A percentile compares a stretch with the other conserved stretches of the same genome.
These are phyloP conservation scores for Gastrolobium bilobum DNA, from an alignment of 306 rosid genomes.

Conservation along the genomic window DNA sequence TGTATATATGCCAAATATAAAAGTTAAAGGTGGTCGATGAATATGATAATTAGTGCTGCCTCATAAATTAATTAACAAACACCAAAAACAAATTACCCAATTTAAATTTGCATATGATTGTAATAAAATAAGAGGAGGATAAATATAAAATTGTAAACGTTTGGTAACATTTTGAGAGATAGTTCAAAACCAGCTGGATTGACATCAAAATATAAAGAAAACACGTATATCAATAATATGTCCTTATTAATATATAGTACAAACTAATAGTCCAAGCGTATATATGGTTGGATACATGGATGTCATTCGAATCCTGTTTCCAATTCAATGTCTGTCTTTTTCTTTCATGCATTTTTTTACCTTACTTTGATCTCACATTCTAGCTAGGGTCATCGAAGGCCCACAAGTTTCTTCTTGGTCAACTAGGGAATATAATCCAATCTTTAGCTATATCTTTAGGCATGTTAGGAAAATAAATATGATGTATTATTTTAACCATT, in stretches of 20 bases:
- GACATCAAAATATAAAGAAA: conserved; percentile 14
- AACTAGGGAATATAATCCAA: conserved; percentile 38
- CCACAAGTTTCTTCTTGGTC: conserved; percentile 43
- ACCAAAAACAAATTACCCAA: not conserved
- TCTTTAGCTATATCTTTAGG: conserved; percentile 30
- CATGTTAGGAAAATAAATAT: conserved; percentile 37
- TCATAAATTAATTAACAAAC: not conserved
- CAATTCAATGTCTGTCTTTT: conserved; percentile 18
- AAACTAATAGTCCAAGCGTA: not conserved
- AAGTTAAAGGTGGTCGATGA: not conserved
- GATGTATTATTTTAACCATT: conserved; percentile 37
- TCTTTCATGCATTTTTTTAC: not conserved
- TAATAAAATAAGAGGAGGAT: not conserved
- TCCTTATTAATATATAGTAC: not conserved
- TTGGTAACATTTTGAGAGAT: not conserved
- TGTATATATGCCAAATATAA: not conserved
- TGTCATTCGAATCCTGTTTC: not conserved
- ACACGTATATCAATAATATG: not conserved
- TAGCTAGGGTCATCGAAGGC: not conserved
- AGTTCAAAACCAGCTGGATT: not conserved
- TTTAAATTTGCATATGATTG: not conserved
- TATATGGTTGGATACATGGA: conserved; percentile 17
- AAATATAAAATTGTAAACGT: not conserved
- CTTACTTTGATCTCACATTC: not conserved
- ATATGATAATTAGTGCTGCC: not conserved